phyloP scores from a whole-genome alignment of 192 early-diverging fungal species.

The Coemansia biformis region DNA sequence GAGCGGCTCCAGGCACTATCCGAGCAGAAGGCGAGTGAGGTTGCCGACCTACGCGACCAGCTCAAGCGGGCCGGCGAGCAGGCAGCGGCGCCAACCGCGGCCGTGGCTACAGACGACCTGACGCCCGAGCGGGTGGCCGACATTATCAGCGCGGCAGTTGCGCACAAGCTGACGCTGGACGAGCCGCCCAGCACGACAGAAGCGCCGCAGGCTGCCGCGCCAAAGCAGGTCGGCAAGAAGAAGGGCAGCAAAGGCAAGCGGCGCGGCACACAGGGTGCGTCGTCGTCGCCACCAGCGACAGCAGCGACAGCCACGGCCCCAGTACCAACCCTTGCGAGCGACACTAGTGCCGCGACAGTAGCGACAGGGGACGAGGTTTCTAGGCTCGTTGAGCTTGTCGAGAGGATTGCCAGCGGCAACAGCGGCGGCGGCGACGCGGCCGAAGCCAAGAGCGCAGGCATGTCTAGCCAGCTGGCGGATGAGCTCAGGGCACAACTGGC shows the following conservation, averaged over 20 bases:
- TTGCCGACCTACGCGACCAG: background rate
- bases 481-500: constrained; percentile 4
- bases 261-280: constrained; percentile 14
- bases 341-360: constrained; percentile 5
- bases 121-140: constrained; percentile 18
- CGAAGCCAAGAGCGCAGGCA: constrained; percentile 4
- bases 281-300: constrained; percentile 2
- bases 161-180: constrained; percentile 8
- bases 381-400: constrained; percentile 27
- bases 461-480: too few relatives aligned
- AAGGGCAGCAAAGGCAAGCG: constrained; percentile 32
- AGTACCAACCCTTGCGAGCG: too few relatives aligned
- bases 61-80: background rate
- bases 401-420: constrained; percentile 6
- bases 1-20: constrained; percentile 10
- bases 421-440: too few relatives aligned
- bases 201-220: constrained; percentile 1
- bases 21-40: background rate
- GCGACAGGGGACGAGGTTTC: too few relatives aligned
- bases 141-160: constrained; percentile 26
- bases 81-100: background rate
- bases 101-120: constrained; percentile 3
- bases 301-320: too few relatives aligned
- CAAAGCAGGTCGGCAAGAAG: constrained; percentile 16
- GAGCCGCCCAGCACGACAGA: background rate